Conservation (phyloP, 148 eudicot species). For the Silene latifolia region DNA sequence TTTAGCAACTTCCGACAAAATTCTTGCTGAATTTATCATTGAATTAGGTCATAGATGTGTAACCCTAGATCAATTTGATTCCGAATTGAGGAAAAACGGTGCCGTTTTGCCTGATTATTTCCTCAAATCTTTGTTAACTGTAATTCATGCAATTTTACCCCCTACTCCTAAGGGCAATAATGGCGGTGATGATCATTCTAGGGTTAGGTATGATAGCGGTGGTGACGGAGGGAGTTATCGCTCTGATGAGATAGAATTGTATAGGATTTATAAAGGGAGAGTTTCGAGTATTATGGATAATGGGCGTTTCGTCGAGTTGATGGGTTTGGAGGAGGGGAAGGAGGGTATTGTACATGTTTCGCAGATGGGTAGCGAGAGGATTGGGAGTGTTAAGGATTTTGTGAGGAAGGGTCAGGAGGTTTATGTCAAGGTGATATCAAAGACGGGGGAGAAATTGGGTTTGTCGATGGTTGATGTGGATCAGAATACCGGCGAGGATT, state of each 20-base stretch:
- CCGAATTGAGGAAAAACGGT: slow-evolving; percentile 52
- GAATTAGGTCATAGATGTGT: slow-evolving; percentile 54
- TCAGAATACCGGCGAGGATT: slow-evolving; percentile 70
- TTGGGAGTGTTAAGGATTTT: slow-evolving; percentile 34
- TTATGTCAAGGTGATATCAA: slow-evolving; percentile 70
- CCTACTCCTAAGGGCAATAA: slow-evolving; percentile 43
- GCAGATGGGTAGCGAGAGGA: slow-evolving; percentile 64
- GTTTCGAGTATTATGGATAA: slow-evolving; percentile 78
- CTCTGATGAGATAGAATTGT: slow-evolving; percentile 54
- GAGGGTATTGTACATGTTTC: slow-evolving; percentile 87
- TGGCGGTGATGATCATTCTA: slow-evolving; percentile 37
- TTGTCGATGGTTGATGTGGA: slow-evolving; percentile 85
- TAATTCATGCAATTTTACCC: slow-evolving; percentile 85
- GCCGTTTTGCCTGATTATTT: slow-evolving; percentile 89
- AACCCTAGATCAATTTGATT: slow-evolving; percentile 64
- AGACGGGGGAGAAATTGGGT: slow-evolving; percentile 62
- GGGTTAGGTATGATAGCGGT: slow-evolving; percentile 16
- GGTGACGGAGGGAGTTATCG: slow-evolving; percentile 5
- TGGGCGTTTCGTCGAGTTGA: slow-evolving; percentile 76
- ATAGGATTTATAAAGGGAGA: slow-evolving; percentile 66
- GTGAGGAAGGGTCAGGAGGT: slow-evolving; percentile 32
- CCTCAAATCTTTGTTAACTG: slow-evolving; percentile 57
- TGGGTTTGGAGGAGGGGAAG: slow-evolving; percentile 50
- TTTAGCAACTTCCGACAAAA: slow-evolving; percentile 60
- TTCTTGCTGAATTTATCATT: slow-evolving; percentile 71